Evolutionary conservation across 1,139 yeast species (phyloP).

Genomic region (Taphrina confusa): DNA sequence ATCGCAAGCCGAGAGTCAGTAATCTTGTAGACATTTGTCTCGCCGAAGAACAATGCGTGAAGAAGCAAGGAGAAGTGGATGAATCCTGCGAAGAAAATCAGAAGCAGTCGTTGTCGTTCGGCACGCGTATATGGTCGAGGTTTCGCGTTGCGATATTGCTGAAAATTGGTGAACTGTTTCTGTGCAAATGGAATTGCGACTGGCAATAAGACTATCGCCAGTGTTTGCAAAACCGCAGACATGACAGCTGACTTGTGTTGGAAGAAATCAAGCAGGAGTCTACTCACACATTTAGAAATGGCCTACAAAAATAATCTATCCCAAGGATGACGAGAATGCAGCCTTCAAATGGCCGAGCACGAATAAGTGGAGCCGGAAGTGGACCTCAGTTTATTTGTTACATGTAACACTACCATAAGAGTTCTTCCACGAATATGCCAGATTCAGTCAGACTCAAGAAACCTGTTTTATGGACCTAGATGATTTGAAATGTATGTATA

Average conservation of each 20-base stretch:
- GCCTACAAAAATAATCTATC: too few species aligned
- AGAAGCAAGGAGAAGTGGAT: background rate
- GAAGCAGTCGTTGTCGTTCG: conserved; percentile 1
- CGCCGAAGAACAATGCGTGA: background rate
- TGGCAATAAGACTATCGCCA: conserved; percentile 21
- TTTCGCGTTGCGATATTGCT: conserved; percentile 4
- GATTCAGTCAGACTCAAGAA: too few species aligned
- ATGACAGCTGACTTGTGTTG: background rate
- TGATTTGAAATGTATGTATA: too few species aligned
- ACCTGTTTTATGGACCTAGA: too few species aligned
- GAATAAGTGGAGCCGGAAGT: too few species aligned
- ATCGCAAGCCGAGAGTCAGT: conserved; percentile 26
- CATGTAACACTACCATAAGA: too few species aligned
- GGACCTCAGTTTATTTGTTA: too few species aligned
- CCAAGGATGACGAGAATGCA: too few species aligned
- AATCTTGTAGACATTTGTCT: conserved; percentile 3
- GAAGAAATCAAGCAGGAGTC: too few species aligned
- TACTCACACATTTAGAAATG: too few species aligned
- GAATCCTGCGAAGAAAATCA: background rate
- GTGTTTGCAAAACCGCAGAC: conserved; percentile 13
- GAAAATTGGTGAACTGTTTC: background rate
- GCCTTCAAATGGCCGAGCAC: too few species aligned
- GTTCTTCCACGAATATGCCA: too few species aligned
- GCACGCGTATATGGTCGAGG: background rate
- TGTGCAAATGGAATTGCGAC: conserved; percentile 12